Base-by-base conservation (phyloP, 805 yeast species). In the Zygosaccharomyces gambellarensis region DNA sequence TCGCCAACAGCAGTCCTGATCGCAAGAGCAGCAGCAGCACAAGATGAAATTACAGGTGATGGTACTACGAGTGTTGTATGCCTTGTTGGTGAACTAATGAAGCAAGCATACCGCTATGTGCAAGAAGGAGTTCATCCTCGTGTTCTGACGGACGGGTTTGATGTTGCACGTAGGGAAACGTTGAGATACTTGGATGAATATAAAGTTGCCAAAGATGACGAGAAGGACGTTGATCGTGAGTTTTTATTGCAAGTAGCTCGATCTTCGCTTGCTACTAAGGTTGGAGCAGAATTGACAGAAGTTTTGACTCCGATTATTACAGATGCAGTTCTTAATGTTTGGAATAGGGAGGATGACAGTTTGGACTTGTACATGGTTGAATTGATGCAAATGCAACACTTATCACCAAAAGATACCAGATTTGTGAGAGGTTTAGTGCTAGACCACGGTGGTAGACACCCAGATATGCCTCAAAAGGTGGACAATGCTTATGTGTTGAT, bases 391-490 rank as follows among this genome's bases (percentile, higher is more conserved):
- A 95, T 94, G 98, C 97, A 94, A 78, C 92, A 87, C 64, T 87
- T 88, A 58, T 78, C 85, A 34, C 88, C 94, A 30, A 80, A 83
- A 53, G 94, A 90, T 48, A 90, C 98, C 17, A 76, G 78, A 61
- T 81, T 94, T 51, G 76, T 94, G 56, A 82, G 79, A 60, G 99
- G 99, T 41, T 78, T 94, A 58, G 99, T 94, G 32, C 77, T 94
- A 56, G 99, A 94, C 68, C 99, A 94, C 68, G 99, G 99, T 58
- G 97, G 97, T 14, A 82, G 99, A 68, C 99, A 94, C 75, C 99
- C 99, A 41, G 99, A 94, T 70, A 94, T 94, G 99, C 99, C 99
- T 51, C 86, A 83, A 57, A 72, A 82, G 48, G 84, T 94, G 17
- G 79, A 80, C 55, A 88, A 94, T 67, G 97, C 97, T 1, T 75